Evolutionary conservation across 2,329 filamentous ascomycete genomes (phyloP), one percentile per base, ranked within the genome.

Genomic region (Amesomyces nigricolor): DNA sequence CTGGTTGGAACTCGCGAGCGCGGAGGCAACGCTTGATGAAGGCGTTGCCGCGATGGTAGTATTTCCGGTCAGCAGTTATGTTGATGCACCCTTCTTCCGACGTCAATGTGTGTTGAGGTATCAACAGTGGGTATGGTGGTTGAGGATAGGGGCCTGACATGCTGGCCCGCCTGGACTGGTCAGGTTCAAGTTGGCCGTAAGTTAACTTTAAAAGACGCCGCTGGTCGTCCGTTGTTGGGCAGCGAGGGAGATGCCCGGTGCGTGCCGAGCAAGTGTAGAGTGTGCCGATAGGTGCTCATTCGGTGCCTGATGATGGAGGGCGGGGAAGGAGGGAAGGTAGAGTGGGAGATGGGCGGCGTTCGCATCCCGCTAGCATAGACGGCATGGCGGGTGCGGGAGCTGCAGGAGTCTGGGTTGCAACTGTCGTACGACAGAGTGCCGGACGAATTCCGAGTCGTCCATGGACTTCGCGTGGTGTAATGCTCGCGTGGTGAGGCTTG

Each of bases 21-120:
- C 67, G 63, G 13, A 71, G 61, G 45, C 56, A 68, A 29, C 66
- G 62, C 51, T 71, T 71, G 53, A 70, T 65, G 42, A 66, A 69
- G 26, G 61, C 56, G 14, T 51, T 51, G n/a, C 58, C 65, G 29
- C 58, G 57, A 17, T 63, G 63, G 49, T 66, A 69, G 45, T 69
- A 67, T 57, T 68, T 68, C 46, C 66, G 60, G 51, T 69, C 67
- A 48, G 61, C 61, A 17, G 63, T 65, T 40, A 61, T 60, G 29
- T 58, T 63, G 49, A 67, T 50, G 38, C 61, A 65, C 2, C 64
- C 61, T 35, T 65, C 61, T 53, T 70, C 61, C 1, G 51, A 51
- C 4, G 51, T 53, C 37, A 53, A 40, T 5, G 11, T 39, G 11
- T 29, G 47, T 37, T 22, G 46, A 14, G 50, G 54, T 13, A 32